Conservation (phyloP, 2,329 filamentous ascomycete genomes). For the Monosporascus sp. region DNA sequence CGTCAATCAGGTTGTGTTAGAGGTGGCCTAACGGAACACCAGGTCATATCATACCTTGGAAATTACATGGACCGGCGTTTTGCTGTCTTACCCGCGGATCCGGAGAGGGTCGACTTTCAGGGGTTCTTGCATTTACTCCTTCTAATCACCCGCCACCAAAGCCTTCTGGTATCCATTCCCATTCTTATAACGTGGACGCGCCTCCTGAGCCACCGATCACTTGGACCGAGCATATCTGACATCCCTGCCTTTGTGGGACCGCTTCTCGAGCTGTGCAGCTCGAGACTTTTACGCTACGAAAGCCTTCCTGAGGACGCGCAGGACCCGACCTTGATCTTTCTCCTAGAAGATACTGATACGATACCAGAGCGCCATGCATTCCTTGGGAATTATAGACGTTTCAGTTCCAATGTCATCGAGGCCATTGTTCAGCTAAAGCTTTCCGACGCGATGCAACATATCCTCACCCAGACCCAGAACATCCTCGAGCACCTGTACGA, state of each 20-base stretch:
- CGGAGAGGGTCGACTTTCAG: conserved; percentile 57
- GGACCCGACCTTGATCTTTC: conserved; percentile 72
- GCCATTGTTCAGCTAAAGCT: conserved; percentile 76
- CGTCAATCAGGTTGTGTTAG: conserved; percentile 3
- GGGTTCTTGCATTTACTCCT: conserved; percentile 77
- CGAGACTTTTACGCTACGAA: conserved; percentile 82
- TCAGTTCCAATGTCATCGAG: conserved; percentile 84
- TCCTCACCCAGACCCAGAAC: conserved; percentile 72
- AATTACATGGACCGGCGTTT: conserved; percentile 79
- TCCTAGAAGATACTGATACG: conserved; percentile 92
- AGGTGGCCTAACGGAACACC: not conserved
- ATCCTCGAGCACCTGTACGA: conserved; percentile 73
- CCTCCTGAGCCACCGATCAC: conserved; percentile 65
- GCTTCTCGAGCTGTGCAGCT: conserved; percentile 76
- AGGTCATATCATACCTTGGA: conserved; percentile 82
- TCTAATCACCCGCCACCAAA: conserved; percentile 74
- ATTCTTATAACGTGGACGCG: conserved; percentile 86
- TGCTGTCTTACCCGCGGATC: conserved; percentile 52
- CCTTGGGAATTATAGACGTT: conserved; percentile 89
- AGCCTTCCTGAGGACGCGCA: conserved; percentile 75
- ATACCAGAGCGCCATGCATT: conserved; percentile 92
- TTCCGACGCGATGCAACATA: conserved; percentile 80
- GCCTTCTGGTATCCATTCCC: conserved; percentile 88
- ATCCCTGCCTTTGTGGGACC: conserved; percentile 61
- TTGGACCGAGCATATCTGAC: conserved; percentile 59